Evolutionary conservation across 371 early-diverging fungal genomes (phyloP), one percentile per base, ranked within the genome.

Genomic region (Mortierella sp.): DNA sequence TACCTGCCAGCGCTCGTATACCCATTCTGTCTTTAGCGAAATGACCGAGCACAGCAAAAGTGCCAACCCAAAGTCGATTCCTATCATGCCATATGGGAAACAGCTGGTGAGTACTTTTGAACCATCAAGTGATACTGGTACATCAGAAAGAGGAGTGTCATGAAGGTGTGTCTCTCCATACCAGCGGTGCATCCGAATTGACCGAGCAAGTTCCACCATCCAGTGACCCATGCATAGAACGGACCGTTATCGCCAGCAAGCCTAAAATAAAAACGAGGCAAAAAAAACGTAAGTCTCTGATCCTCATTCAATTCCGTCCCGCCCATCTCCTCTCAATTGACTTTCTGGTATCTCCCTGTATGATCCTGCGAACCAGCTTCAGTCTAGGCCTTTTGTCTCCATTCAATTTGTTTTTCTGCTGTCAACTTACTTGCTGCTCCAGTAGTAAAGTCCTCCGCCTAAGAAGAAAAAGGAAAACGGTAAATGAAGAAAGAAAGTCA

Each of bases 41-140:
- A 91, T 86, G n/a, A 86, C 85, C 14, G 89, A 87, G 64, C 86
- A 80, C 52, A 89, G 55, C 86, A 89, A 82, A 47, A 89, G 71
- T 5, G 90, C 89, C 29, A 90, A 80, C 64, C 90, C 90, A 73
- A 88, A 90, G 53, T 88, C 89, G 29, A 90, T 88, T 63, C 89
- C 90, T 58, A 58, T 31, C 22, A 58, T 9, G 3, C 11, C 6
- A 26, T 10, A 22, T 1, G 7, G 16, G 19, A 31, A 0, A 55
- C 3, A 9, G 19, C 34, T 34, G 34, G 61, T 34, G 16, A 10
- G 34, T 6, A 19, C 4, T 19, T 47, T 19, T 47, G 19, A 16
- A 47, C 22, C 22, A 47, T 47, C 47, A 47, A 19, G 16, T 16
- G 22, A 14, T 19, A 4, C 48, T 9, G n/a, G n/a, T n/a, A n/a